Evolutionary conservation across 2,329 filamentous ascomycete genomes (phyloP), one percentile per base, ranked within the genome.

Genomic region (Ophiocordyceps camponoti-saundersi): DNA sequence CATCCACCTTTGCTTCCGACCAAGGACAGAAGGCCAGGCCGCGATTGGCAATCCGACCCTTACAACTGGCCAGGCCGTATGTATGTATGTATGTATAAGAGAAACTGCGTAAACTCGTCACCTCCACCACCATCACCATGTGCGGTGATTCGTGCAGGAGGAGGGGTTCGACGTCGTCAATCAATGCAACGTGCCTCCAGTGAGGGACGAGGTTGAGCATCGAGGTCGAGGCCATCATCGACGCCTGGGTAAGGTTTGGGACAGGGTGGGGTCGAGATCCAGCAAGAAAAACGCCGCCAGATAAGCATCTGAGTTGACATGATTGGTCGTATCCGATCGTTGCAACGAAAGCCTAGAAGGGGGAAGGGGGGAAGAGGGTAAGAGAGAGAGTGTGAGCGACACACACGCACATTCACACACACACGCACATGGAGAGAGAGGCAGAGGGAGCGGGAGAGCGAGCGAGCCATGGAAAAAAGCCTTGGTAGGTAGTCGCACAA

Each of bases 271-370:
- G 51, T 48, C 42, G 46, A 55, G 49, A 50, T 53, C 46, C 48
- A 49, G 49, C 47, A 44, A 48, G 30, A 11, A 32, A 6, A 32
- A 32, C 10, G 15, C 67, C 65, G 64, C 49, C 53, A 65, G 66
- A 69, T 69, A 69, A 69, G 66, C 48, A 57, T 53, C 47, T 44
- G 48, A 10, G 48, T 44, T 36, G 48, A 49, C 21, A 20, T 66
- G 63, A 69, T 69, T 68, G 66, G 66, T 51, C 49, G 46, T 21
- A 42, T 26, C 23, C 23, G 23, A 26, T 26, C 23, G 23, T 26
- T 26, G 8, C 23, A 26, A 26, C 23, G 23, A 22, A 45, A 34
- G 42, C 46, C 46, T 42, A 45, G 22, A 43, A 20, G 26, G 42
- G 29, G 42, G 26, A 11, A 15, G 10, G 42, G 8, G 8, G 23